These are phyloP conservation scores for Marvania coccoides DNA, from an alignment of 139 green algal genomes.

Conservation along the genomic window DNA sequence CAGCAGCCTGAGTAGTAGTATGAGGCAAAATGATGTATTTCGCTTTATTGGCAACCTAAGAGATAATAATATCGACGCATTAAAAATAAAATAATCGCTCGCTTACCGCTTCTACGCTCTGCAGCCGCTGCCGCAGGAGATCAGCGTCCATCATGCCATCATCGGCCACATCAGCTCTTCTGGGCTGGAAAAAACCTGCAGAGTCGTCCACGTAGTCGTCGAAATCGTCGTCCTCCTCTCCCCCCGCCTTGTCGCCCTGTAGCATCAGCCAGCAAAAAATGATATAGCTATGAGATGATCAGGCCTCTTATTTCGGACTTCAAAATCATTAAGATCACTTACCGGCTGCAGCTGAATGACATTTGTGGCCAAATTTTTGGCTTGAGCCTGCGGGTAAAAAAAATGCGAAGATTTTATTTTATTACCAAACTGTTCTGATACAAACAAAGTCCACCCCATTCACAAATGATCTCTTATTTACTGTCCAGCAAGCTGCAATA, in stretches of 20 bases:
- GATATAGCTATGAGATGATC: neutral
- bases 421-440: too few relatives aligned
- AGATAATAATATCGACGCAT: neutral
- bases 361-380: neutral
- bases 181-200: neutral
- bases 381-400: neutral
- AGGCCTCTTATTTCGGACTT: neutral
- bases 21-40: neutral
- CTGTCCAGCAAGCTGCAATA: neutral
- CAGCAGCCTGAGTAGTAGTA: constrained; percentile 17
- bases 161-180: neutral
- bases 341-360: neutral
- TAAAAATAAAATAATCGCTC: neutral
- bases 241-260: neutral
- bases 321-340: neutral
- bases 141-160: neutral
- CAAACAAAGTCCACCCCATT: too few relatives aligned
- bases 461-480: neutral
- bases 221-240: neutral
- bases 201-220: neutral
- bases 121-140: neutral
- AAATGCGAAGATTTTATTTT: neutral
- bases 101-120: neutral
- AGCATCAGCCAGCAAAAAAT: neutral
- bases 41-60: neutral